phyloP scores from a whole-genome alignment of 306 rosid species.

The Oemleria cerasiformis region DNA sequence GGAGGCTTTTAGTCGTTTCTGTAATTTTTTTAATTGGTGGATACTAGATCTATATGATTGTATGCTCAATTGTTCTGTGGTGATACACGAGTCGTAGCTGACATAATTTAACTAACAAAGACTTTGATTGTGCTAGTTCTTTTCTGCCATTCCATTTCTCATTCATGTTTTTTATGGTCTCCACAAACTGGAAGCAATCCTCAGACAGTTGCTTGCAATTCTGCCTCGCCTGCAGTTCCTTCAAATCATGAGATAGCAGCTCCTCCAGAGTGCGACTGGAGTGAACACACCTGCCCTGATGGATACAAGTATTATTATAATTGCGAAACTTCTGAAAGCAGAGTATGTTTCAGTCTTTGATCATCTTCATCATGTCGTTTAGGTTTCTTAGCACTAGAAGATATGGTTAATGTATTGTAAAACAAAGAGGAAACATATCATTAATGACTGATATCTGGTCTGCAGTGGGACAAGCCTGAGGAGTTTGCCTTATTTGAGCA shows the following conservation, averaged over 20 bases:
- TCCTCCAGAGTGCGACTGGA: constrained; percentile 78
- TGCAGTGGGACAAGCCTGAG: constrained; percentile 92
- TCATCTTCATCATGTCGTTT: constrained; percentile 24
- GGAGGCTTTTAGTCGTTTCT: neutral
- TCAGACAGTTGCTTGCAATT: constrained; percentile 34
- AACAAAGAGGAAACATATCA: constrained; percentile 1
- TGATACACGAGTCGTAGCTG: neutral
- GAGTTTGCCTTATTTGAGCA: constrained; percentile 60
- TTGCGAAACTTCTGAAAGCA: constrained; percentile 77
- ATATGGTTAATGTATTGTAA: neutral
- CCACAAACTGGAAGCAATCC: constrained; percentile 36
- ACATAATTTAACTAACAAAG: constrained; percentile 16
- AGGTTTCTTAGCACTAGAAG: constrained; percentile 14
- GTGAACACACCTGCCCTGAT: constrained; percentile 86
- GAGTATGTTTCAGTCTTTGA: constrained; percentile 44
- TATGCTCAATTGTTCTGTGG: neutral
- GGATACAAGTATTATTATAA: constrained; percentile 76
- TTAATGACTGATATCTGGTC: constrained; percentile 26
- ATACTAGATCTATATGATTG: neutral
- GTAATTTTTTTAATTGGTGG: constrained; percentile 3
- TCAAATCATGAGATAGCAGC: constrained; percentile 37
- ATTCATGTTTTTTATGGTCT: constrained; percentile 28
- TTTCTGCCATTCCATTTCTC: neutral
- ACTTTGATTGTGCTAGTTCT: neutral
- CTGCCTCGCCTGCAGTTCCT: constrained; percentile 37